Percentiles rank a stretch among this genome's conserved stretches.
phyloP scores from a whole-genome alignment of 495 filamentous ascomycete genomes.

The Mycothermus thermophilus region DNA sequence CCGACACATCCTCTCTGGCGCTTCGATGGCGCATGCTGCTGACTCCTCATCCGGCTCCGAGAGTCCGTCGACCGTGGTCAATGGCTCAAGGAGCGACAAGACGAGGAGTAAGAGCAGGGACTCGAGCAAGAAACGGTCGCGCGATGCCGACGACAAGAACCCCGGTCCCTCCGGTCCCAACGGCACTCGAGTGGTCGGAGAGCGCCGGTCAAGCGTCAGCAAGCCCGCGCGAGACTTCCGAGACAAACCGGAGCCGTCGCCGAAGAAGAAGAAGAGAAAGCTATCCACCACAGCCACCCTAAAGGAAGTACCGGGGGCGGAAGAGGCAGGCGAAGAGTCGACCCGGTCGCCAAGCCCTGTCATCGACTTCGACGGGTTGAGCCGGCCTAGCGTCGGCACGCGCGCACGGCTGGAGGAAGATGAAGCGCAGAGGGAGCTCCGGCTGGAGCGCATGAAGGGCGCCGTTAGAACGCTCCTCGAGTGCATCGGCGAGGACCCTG shows the following conservation, averaged over 20 bases:
- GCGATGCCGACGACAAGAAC: slow-evolving; percentile 1
- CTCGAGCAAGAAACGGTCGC: slow-evolving; percentile 12
- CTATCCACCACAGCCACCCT: slow-evolving; percentile 3
- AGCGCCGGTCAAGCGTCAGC: slow-evolving; percentile 41
- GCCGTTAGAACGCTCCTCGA: slow-evolving; percentile 86
- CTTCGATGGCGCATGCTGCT: slow-evolving; percentile 11
- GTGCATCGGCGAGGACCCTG: slow-evolving; percentile 90
- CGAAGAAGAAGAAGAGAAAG: slow-evolving; percentile 28
- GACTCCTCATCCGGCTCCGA: slow-evolving; percentile 10
- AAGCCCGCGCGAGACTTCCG: slow-evolving; percentile 60
- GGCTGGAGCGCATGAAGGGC: slow-evolving; percentile 64
- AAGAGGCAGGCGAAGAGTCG: slow-evolving; percentile 8
- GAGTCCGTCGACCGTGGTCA: slow-evolving; percentile 12
- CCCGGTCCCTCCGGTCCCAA: slow-evolving; percentile 11
- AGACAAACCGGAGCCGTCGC: slow-evolving; percentile 44
- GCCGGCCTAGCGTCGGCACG: slow-evolving; percentile 62
- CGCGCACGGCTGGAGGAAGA: slow-evolving; percentile 67
- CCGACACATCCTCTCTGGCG: neutral
- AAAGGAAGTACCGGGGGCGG: slow-evolving; percentile 4
- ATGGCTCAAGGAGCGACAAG: slow-evolving; percentile 6
- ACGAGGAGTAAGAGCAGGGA: slow-evolving; percentile 6
- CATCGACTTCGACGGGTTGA: slow-evolving; percentile 64
- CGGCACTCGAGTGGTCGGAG: slow-evolving; percentile 10
- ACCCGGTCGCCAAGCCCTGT: slow-evolving; percentile 44
- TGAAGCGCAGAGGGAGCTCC: slow-evolving; percentile 52